Percentiles rank a stretch among this genome's conserved stretches.
Evolutionary conservation across 2,329 filamentous ascomycete species (phyloP).

Genomic region (Talaromyces sp.): DNA sequence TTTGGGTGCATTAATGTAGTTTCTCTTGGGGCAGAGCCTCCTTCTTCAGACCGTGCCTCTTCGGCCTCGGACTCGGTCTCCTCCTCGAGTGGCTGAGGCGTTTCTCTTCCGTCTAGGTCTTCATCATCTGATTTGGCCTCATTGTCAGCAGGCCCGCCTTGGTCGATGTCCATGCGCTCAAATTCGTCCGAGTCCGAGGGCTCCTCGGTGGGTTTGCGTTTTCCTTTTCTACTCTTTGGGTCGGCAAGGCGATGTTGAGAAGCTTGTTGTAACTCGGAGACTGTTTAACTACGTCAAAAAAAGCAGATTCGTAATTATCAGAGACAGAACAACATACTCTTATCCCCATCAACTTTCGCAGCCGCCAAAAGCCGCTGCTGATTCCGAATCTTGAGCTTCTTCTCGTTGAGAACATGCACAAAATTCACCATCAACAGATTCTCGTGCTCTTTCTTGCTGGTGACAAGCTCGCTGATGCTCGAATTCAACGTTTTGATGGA

Average conservation of each 20-base stretch:
- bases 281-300: slow-evolving; percentile 13
- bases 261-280: slow-evolving; percentile 17
- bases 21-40: neutral
- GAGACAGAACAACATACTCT: slow-evolving; percentile 21
- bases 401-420: slow-evolving; percentile 54
- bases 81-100: slow-evolving; percentile 29
- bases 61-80: slow-evolving; percentile 26
- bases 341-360: slow-evolving; percentile 40
- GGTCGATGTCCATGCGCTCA: slow-evolving; percentile 33
- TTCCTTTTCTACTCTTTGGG: slow-evolving; percentile 15
- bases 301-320: neutral
- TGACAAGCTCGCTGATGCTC: slow-evolving; percentile 54
- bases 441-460: slow-evolving; percentile 53
- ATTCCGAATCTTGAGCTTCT: slow-evolving; percentile 61
- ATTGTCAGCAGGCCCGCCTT: slow-evolving; percentile 3
- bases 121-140: slow-evolving; percentile 12
- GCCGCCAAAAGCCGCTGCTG: slow-evolving; percentile 52
- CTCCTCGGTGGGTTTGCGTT: slow-evolving; percentile 23
- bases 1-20: slow-evolving; percentile 4
- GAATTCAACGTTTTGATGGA: slow-evolving; percentile 46
- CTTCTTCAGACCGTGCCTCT: slow-evolving; percentile 16
- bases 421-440: slow-evolving; percentile 54
- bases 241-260: slow-evolving; percentile 11
- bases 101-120: slow-evolving; percentile 22
- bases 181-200: slow-evolving; percentile 28